Percentiles rank a stretch among this genome's conserved stretches.
Conservation (phyloP, 257 asterid genomes). For the Solanum appendiculatum region DNA sequence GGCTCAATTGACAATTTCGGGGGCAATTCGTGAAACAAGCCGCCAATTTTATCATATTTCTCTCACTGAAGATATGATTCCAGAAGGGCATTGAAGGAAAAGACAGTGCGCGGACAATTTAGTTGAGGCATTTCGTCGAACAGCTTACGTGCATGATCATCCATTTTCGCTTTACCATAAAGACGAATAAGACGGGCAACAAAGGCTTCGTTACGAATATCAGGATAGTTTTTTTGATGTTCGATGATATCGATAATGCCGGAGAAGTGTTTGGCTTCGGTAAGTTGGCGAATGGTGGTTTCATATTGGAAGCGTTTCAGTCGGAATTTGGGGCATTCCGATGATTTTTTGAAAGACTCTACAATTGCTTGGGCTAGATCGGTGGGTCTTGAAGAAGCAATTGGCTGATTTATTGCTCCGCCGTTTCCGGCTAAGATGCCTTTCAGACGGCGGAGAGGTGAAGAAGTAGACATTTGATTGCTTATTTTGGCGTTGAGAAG, state of each 20-base stretch:
- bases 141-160: conserved; percentile 29
- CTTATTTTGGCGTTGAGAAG: neutral
- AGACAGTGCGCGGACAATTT: conserved; percentile 29
- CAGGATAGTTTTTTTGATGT: conserved; percentile 21
- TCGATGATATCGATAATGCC: conserved; percentile 20
- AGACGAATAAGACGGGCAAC: conserved; percentile 19
- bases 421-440: neutral
- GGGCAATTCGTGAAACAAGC: conserved; percentile 27
- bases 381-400: neutral
- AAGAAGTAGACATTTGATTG: conserved; percentile 1
- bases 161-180: conserved; percentile 38
- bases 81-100: conserved; percentile 35
- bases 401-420: neutral
- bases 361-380: conserved; percentile 1
- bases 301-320: neutral
- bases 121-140: conserved; percentile 52
- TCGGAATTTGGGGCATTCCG: conserved; percentile 13
- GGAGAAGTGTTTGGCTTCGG: conserved; percentile 3
- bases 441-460: neutral
- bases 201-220: conserved; percentile 18
- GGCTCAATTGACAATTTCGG: conserved; percentile 29
- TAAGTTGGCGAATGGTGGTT: conserved; percentile 12
- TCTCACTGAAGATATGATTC: conserved; percentile 24
- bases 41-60: conserved; percentile 9
- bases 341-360: conserved; percentile 11